phyloP scores from a whole-genome alignment of 2,329 filamentous ascomycete species.

The Thelonectria blattea region DNA sequence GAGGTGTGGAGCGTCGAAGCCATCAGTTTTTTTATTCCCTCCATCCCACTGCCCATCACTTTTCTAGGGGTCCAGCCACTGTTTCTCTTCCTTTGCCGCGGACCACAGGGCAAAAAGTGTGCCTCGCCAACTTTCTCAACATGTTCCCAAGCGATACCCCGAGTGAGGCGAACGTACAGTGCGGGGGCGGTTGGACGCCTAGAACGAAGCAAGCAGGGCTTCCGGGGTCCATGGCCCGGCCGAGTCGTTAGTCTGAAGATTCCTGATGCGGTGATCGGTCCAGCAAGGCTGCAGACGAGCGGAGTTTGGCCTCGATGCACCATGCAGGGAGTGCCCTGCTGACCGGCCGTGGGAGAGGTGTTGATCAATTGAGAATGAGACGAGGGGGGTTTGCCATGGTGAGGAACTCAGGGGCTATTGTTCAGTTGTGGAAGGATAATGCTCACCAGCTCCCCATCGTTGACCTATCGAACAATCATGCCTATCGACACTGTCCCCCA shows the following conservation, averaged over 20 bases:
- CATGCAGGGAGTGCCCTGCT: background rate
- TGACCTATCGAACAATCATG: background rate
- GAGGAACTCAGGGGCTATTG: too few species aligned
- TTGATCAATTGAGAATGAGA: too few species aligned
- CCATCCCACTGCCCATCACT: too few species aligned
- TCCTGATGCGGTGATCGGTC: background rate
- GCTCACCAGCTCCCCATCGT: background rate
- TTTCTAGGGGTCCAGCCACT: background rate
- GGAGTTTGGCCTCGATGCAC: background rate
- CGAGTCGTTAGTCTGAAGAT: background rate
- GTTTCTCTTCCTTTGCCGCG: background rate
- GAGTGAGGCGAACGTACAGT: constrained; percentile 20
- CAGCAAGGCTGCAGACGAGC: background rate
- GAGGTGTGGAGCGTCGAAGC: too few species aligned
- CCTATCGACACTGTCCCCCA: background rate
- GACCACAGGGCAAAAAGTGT: too few species aligned
- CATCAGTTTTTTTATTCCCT: too few species aligned
- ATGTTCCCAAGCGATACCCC: background rate
- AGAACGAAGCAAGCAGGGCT: too few species aligned
- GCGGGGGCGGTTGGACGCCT: constrained; percentile 5
- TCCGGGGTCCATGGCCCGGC: background rate
- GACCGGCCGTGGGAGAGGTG: too few species aligned
- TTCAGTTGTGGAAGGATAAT: too few species aligned
- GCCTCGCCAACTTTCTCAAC: too few species aligned
- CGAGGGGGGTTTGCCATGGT: too few species aligned